Evolutionary conservation across 441 rosid species (phyloP), one percentile per base, ranked within the genome.

Genomic region (Populus hybrid): DNA sequence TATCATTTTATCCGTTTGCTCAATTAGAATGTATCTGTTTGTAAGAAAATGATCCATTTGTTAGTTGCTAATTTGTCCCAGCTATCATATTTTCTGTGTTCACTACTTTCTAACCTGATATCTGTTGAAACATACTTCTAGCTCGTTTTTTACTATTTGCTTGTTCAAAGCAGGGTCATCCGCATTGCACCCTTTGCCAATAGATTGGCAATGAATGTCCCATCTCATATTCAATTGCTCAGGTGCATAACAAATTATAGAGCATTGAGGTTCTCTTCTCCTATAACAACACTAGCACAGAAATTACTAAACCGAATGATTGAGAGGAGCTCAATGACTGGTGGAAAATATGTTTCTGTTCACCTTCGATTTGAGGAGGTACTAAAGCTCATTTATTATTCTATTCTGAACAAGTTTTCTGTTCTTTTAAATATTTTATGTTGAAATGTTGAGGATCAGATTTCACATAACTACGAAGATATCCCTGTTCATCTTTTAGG

Each of bases 291-390:
- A 63, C 82, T 95, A 12, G 94, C 97, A 24, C 84, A 89, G 31
- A 92, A 86, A 78, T 81, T 95, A 77, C 88, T 91, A 61, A 79
- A 75, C 61, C 87, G 90, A 83, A 93, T 95, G 97, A 84, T 83
- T 69, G 89, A 88, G 84, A 90, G 85, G 84, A 93, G 97, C 89
- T 86, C 91, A 68, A 84, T 73, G 78, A 88, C 86, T 66, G 90
- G 87, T 11, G 97, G 99, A 75, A 92, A 90, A 82, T 95, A 93
- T 83, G 85, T 92, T 61, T 88, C 99, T 1, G 82, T 95, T 72
- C 97, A 92, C 88, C 97, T 95, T 40, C 92, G 97, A 2, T 95
- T 95, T 81, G 98, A 95, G 90, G 92, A 93, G 97, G 99, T 95
- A 83, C 68, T 69, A 64, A 29, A 71, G 73, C 66, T 45, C 66